Percentiles rank a stretch among this genome's conserved stretches.
Conservation (phyloP, 352 stramenopile species). For the Phytophthora pistaciae region DNA sequence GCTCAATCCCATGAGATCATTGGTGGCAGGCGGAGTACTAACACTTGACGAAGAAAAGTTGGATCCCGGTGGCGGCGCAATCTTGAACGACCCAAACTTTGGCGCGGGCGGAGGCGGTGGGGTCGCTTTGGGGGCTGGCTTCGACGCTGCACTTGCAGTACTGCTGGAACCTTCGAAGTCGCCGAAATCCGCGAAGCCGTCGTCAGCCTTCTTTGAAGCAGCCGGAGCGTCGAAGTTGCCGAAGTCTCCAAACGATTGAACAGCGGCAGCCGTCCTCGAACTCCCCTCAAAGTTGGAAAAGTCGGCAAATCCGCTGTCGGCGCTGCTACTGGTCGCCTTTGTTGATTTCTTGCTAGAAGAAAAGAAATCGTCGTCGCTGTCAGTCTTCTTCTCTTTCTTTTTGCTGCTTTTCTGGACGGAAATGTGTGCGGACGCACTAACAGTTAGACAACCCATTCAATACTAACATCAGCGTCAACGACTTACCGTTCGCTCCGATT, state of each 20-base stretch:
- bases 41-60: constrained; percentile 49
- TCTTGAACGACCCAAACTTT: constrained; percentile 78
- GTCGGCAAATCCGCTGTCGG: constrained; percentile 65
- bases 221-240: constrained; percentile 52
- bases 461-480: background rate
- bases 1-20: constrained; percentile 80
- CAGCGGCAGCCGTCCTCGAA: constrained; percentile 37
- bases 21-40: constrained; percentile 31
- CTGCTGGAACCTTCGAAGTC: constrained; percentile 51
- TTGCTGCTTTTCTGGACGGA: constrained; percentile 50
- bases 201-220: constrained; percentile 26
- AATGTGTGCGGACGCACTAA: too few relatives aligned
- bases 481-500: constrained; percentile 49
- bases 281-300: constrained; percentile 78
- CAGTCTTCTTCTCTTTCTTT: constrained; percentile 53
- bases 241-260: constrained; percentile 57
- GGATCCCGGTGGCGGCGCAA: constrained; percentile 64
- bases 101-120: constrained; percentile 25
- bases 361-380: constrained; percentile 61
- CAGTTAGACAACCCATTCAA: background rate
- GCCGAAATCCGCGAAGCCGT: constrained; percentile 62
- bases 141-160: constrained; percentile 27
- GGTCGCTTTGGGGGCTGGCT: constrained; percentile 37
- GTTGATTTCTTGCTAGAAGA: constrained; percentile 39
- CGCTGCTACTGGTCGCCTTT: constrained; percentile 21